Evolutionary conservation across 306 rosid species (phyloP).

Genomic region (Cercis canadensis): DNA sequence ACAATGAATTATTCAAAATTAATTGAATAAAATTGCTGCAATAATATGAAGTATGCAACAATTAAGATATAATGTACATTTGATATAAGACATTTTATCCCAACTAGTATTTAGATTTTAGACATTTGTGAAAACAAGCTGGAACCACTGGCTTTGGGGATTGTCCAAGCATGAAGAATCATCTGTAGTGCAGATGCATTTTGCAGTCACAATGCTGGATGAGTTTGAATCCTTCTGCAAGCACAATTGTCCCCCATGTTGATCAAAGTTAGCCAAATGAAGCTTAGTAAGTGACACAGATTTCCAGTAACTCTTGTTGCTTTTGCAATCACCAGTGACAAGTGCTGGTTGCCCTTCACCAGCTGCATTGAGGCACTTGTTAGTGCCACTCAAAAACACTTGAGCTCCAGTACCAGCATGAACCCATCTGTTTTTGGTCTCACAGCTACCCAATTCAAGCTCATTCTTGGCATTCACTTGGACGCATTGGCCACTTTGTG

Average conservation of each 20-base stretch:
- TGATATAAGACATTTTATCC: not conserved
- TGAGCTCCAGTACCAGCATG: not conserved
- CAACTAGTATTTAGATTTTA: conserved; percentile 4
- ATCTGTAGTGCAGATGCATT: conserved; percentile 51
- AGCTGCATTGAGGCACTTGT: conserved; percentile 38
- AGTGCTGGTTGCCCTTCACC: conserved; percentile 43
- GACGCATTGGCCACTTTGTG: conserved; percentile 50
- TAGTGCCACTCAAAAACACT: conserved; percentile 21
- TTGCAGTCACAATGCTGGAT: conserved; percentile 40
- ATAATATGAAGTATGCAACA: no score
- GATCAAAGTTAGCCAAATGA: conserved; percentile 47
- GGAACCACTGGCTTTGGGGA: conserved; percentile 61
- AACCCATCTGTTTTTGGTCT: conserved; percentile 42
- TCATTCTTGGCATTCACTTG: conserved; percentile 43
- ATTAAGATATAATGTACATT: no score
- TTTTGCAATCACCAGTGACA: conserved; percentile 44
- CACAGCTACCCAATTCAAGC: conserved; percentile 51
- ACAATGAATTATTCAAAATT: no score
- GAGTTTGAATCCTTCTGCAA: conserved; percentile 45
- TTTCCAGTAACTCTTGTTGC: conserved; percentile 46
- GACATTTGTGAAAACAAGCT: conserved; percentile 48
- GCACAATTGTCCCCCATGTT: conserved; percentile 35
- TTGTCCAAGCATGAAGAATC: conserved; percentile 51
- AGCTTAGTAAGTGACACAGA: conserved; percentile 43
- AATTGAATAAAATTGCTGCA: no score